A percentile compares a stretch with the other conserved stretches of the same genome.
Evolutionary conservation across 192 early-diverging fungal genomes (phyloP).

Genomic region (Gryganskiella cystojenkinii): DNA sequence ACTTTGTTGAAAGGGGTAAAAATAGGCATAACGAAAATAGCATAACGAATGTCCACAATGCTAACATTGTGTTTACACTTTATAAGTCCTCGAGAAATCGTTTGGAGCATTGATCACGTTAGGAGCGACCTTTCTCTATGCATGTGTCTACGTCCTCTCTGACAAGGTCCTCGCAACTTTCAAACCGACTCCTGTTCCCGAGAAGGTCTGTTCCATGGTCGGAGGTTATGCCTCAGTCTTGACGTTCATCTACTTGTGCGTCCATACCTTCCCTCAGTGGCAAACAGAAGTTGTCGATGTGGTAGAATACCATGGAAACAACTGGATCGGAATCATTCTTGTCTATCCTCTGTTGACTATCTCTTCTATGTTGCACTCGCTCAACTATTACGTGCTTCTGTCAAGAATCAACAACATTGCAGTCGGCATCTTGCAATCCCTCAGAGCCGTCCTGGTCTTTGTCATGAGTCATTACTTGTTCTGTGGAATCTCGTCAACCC

Average conservation of each 20-base stretch:
- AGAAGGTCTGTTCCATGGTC: conserved; percentile 60
- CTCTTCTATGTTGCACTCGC: conserved; percentile 59
- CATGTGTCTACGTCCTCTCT: conserved; percentile 68
- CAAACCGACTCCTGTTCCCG: conserved; percentile 58
- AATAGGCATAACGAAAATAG: too few relatives aligned
- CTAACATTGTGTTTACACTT: background rate
- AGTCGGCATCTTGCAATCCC: conserved; percentile 64
- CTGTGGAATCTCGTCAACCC: conserved; percentile 60
- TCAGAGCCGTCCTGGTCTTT: conserved; percentile 68
- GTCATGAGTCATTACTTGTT: conserved; percentile 66
- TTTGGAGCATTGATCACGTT: conserved; percentile 64
- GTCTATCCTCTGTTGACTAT: conserved; percentile 57
- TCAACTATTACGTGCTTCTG: conserved; percentile 67
- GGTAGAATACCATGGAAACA: conserved; percentile 3
- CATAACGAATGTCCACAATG: too few relatives aligned
- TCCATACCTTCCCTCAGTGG: conserved; percentile 65
- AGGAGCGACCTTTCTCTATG: conserved; percentile 64
- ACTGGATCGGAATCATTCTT: conserved; percentile 33
- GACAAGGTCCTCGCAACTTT: conserved; percentile 60
- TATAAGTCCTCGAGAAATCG: conserved; percentile 30
- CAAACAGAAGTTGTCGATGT: conserved; percentile 47
- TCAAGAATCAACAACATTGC: conserved; percentile 65
- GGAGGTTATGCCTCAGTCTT: conserved; percentile 56
- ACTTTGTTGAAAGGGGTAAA: too few relatives aligned
- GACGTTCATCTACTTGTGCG: conserved; percentile 57